A percentile compares a stretch with the other conserved stretches of the same genome.
phyloP scores from a whole-genome alignment of 352 stramenopile species.

The Phytophthora citricola region DNA sequence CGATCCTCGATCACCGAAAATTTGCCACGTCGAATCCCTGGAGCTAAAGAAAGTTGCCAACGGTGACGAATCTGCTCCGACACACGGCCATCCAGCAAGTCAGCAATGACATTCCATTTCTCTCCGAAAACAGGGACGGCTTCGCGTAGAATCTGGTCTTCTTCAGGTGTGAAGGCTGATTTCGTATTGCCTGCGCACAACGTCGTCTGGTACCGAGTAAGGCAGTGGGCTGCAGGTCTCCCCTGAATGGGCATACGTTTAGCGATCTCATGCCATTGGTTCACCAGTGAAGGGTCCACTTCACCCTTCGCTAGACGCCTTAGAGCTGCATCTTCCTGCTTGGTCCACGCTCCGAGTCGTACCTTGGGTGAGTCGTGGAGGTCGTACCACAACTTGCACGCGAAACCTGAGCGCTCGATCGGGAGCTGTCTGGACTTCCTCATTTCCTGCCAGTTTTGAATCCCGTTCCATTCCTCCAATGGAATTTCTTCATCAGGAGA shows the following conservation, averaged over 20 bases:
- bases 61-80: slow-evolving; percentile 80
- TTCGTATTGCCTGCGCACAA: slow-evolving; percentile 51
- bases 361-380: slow-evolving; percentile 67
- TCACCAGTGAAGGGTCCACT: slow-evolving; percentile 47
- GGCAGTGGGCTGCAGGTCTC: slow-evolving; percentile 58
- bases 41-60: slow-evolving; percentile 73
- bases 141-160: slow-evolving; percentile 57
- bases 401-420: slow-evolving; percentile 70
- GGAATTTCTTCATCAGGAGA: slow-evolving; percentile 30
- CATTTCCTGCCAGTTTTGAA: slow-evolving; percentile 42
- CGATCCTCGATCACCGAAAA: slow-evolving; percentile 80
- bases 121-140: slow-evolving; percentile 76
- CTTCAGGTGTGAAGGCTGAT: slow-evolving; percentile 54
- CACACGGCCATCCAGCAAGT: slow-evolving; percentile 75
- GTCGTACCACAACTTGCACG: slow-evolving; percentile 79
- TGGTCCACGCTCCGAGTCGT: slow-evolving; percentile 62
- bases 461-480: slow-evolving; percentile 57
- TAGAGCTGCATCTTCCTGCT: slow-evolving; percentile 55
- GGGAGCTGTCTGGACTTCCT: slow-evolving; percentile 34
- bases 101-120: slow-evolving; percentile 80
- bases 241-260: slow-evolving; percentile 51
- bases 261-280: slow-evolving; percentile 61
- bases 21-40: slow-evolving; percentile 70
- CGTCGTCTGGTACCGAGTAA: slow-evolving; percentile 64
- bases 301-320: slow-evolving; percentile 48